A percentile compares a stretch with the other conserved stretches of the same genome.
phyloP scores from a whole-genome alignment of 768 basidiomycete genomes.

The Boletus huronensis region DNA sequence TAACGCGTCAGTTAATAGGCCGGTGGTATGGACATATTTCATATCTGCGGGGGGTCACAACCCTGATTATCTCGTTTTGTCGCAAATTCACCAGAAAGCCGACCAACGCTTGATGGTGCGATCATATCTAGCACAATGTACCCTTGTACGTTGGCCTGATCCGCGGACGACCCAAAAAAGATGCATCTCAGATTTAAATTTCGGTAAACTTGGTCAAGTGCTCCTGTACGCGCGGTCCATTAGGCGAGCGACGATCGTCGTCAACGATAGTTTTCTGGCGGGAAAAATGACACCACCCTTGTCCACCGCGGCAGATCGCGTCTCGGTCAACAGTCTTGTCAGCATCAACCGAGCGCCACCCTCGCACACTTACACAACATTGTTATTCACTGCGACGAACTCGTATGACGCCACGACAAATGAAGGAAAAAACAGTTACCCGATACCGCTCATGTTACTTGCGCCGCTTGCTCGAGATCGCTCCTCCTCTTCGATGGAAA shows the following conservation, averaged over 20 bases:
- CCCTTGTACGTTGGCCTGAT: conserved; percentile 16
- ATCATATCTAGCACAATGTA: conserved; percentile 1
- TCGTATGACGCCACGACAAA: neutral
- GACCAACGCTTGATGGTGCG: neutral
- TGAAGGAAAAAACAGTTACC: neutral
- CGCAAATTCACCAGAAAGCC: conserved; percentile 9
- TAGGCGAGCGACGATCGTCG: conserved; percentile 25
- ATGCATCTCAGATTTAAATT: conserved; percentile 18
- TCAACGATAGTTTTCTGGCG: neutral
- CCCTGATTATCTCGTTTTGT: neutral
- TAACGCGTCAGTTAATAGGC: neutral
- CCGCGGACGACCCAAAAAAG: conserved; percentile 27
- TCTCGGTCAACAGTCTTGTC: neutral
- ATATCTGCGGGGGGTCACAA: conserved; percentile 6
- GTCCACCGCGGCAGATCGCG: conserved; percentile 2
- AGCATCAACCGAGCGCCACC: conserved; percentile 11
- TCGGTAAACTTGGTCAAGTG: neutral
- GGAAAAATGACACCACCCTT: neutral
- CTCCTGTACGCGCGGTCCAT: conserved; percentile 13
- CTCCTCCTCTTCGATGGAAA: neutral
- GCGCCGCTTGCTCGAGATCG: conserved; percentile 9
- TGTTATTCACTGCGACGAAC: neutral
- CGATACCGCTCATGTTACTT: neutral
- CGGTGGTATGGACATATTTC: neutral
- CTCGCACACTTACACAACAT: neutral